phyloP scores from a whole-genome alignment of 2,329 filamentous ascomycete genomes.

The Beauveria brongniartii region DNA sequence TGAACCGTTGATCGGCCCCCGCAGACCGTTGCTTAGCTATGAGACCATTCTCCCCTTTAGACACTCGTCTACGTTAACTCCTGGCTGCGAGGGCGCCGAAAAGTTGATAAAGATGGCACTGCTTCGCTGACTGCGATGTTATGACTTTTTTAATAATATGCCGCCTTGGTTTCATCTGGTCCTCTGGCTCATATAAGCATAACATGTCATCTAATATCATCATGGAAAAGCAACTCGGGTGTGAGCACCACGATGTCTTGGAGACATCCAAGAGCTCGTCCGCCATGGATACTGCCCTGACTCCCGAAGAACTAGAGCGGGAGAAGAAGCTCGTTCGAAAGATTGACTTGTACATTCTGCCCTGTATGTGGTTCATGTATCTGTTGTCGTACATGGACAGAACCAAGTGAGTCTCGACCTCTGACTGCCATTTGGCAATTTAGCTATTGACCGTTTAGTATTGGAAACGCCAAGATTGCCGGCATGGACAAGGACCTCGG shows the following conservation, averaged over 20 bases:
- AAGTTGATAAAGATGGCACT: not conserved
- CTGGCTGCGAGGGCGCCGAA: not conserved
- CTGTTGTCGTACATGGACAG: slow-evolving; percentile 18
- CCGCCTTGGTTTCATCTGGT: not conserved
- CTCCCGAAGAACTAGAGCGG: not conserved
- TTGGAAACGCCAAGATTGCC: slow-evolving; percentile 52
- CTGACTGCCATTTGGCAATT: not conserved
- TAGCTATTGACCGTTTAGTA: slow-evolving; percentile 40
- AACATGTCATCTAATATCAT: not conserved
- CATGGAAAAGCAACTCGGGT: not conserved
- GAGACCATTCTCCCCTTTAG: not conserved
- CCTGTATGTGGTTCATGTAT: slow-evolving; percentile 45
- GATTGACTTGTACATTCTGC: slow-evolving; percentile 29
- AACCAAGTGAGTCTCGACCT: slow-evolving; percentile 12
- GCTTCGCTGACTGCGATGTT: not conserved
- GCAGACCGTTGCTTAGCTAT: not conserved
- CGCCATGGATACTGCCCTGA: not conserved
- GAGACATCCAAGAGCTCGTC: not conserved
- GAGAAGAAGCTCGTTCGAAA: slow-evolving; percentile 16
- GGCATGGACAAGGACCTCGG: slow-evolving; percentile 41
- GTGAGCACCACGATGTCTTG: not conserved
- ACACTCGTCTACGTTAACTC: not conserved
- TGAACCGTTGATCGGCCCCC: not conserved
- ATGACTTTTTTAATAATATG: too few relatives aligned
- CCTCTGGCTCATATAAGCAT: not conserved